Conservation (phyloP, 805 yeast species). For the Kodamaea hsintzibuensis region DNA sequence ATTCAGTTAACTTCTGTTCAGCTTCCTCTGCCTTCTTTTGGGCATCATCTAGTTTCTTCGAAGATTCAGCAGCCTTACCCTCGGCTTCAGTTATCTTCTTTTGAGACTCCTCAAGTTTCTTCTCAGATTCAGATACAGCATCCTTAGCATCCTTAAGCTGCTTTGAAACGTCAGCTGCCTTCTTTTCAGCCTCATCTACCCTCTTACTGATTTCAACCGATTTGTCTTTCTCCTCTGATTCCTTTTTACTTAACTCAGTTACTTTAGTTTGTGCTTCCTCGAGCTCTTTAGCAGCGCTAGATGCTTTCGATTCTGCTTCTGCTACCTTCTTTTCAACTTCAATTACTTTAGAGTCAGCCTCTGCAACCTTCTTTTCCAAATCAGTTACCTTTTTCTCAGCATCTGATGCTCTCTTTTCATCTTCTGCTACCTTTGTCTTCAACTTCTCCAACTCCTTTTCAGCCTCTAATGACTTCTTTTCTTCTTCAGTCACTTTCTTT, state of each 20-base stretch:
- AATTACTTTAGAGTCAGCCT: background rate
- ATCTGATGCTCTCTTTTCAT: background rate
- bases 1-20: background rate
- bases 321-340: background rate
- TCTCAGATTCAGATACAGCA: background rate
- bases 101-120: background rate
- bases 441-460: background rate
- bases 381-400: background rate
- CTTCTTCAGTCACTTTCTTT: background rate
- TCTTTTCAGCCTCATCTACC: background rate
- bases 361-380: background rate
- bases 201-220: background rate
- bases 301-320: background rate
- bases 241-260: background rate
- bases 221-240: slow-evolving; percentile 1
- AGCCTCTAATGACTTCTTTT: background rate
- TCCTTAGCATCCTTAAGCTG: background rate
- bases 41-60: background rate
- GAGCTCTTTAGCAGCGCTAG: background rate
- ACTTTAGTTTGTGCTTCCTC: background rate
- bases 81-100: slow-evolving; percentile 1
- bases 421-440: background rate
- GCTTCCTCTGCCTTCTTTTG: background rate
- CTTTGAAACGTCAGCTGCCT: background rate
- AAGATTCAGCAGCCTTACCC: background rate